Percentiles rank a stretch among this genome's conserved stretches.
phyloP scores from a whole-genome alignment of 441 rosid species.

The Gossypium schwendimanii region DNA sequence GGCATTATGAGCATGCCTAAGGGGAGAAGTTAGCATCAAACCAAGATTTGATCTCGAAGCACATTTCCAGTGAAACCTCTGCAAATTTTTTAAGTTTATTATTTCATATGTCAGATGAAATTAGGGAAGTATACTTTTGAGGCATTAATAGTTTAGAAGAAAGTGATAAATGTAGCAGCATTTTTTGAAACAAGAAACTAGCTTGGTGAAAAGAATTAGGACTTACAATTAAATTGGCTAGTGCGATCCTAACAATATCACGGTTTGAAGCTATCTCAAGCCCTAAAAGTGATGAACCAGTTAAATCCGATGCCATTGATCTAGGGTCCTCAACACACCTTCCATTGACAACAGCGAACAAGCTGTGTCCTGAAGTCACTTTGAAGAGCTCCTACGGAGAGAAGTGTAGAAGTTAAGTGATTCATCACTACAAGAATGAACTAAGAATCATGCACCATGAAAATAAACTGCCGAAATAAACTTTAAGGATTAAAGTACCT shows the following conservation, averaged over 20 bases:
- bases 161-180: not conserved
- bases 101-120: not conserved
- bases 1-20: constrained; percentile 37
- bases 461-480: constrained; percentile 1
- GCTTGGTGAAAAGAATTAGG: constrained; percentile 7
- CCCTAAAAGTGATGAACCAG: constrained; percentile 60
- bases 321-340: constrained; percentile 79
- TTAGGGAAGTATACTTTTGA: not conserved
- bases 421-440: not conserved
- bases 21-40: constrained; percentile 83
- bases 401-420: not conserved
- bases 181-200: not conserved
- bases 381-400: constrained; percentile 63
- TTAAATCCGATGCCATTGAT: constrained; percentile 83
- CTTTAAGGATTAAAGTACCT: constrained; percentile 33
- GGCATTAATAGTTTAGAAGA: not conserved
- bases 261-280: constrained; percentile 74
- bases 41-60: constrained; percentile 72
- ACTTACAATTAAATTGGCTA: constrained; percentile 84
- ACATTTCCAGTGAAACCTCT: constrained; percentile 91
- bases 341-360: constrained; percentile 73
- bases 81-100: constrained; percentile 11
- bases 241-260: constrained; percentile 79
- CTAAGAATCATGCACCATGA: not conserved
- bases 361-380: constrained; percentile 69